phyloP scores from a whole-genome alignment of 352 stramenopile species.

The Phytophthora citrophthora region DNA sequence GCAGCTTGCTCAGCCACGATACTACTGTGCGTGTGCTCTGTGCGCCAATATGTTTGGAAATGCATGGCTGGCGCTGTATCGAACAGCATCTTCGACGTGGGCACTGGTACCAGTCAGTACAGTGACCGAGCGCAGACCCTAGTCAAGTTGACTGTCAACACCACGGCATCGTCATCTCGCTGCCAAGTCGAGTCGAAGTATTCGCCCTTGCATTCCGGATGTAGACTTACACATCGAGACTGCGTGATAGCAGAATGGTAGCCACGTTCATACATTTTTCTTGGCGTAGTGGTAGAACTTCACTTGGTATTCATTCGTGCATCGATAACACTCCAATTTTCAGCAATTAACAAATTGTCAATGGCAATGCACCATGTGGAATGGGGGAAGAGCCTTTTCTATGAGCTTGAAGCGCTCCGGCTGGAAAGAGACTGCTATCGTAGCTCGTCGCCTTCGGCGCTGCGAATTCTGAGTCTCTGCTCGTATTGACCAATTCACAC shows the following conservation, averaged over 20 bases:
- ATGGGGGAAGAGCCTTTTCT: background rate
- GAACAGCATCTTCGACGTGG: conserved; percentile 14
- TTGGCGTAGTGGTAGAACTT: too few species aligned
- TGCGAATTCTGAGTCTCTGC: background rate
- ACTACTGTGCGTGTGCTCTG: conserved; percentile 19
- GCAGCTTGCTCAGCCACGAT: conserved; percentile 19
- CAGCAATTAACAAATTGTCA: too few species aligned
- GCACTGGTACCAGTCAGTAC: background rate
- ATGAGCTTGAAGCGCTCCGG: conserved; percentile 10
- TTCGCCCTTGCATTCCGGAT: too few species aligned
- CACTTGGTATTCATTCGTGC: too few species aligned
- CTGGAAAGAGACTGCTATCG: conserved; percentile 5
- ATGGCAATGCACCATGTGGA: background rate
- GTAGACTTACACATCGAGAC: too few species aligned
- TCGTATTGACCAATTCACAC: conserved; percentile 18
- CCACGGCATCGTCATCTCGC: conserved; percentile 31
- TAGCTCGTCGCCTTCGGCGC: conserved; percentile 7
- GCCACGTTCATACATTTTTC: too few species aligned
- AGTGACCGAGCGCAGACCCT: background rate
- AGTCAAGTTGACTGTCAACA: conserved; percentile 1
- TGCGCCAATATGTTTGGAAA: conserved; percentile 22
- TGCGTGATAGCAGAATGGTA: too few species aligned
- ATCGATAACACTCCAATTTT: too few species aligned
- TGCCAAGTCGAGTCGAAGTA: background rate
- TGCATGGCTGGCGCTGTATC: conserved; percentile 14